phyloP scores from a whole-genome alignment of 2,329 filamentous ascomycete genomes.

The Colletotrichum sp. region DNA sequence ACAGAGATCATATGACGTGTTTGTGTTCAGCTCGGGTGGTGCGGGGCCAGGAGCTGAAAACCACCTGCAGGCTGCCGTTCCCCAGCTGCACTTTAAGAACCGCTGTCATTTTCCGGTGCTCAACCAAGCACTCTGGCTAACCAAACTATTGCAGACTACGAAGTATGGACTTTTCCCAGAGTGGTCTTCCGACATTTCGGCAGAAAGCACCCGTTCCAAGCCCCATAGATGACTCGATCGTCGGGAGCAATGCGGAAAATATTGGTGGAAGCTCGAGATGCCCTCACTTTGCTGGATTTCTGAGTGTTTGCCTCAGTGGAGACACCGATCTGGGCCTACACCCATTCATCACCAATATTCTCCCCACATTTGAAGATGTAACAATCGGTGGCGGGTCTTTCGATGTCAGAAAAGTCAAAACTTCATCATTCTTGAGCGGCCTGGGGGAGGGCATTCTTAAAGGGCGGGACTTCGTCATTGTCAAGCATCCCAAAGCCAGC shows the following conservation, averaged over 20 bases:
- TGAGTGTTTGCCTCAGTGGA: not conserved
- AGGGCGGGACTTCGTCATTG: not conserved
- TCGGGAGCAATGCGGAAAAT: not conserved
- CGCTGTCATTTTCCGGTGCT: not conserved
- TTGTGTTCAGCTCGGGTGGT: not conserved
- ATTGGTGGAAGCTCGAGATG: not conserved
- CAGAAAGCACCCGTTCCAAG: not conserved
- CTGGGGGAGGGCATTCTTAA: not conserved
- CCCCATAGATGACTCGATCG: not conserved
- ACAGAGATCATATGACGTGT: not conserved
- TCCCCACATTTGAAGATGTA: not conserved
- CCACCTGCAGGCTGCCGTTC: not conserved
- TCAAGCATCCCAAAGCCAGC: not conserved
- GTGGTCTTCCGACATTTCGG: not conserved
- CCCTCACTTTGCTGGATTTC: not conserved
- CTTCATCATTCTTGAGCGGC: not conserved
- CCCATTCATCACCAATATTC: not conserved
- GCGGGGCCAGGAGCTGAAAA: not conserved
- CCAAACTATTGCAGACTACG: not conserved
- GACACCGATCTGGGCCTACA: not conserved
- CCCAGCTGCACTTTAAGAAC: not conserved
- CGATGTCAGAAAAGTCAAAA: not conserved
- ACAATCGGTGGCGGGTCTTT: not conserved
- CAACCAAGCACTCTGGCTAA: not conserved
- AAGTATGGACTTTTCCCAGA: not conserved